Conservation (phyloP, 805 yeast species). For the Saccharomycopsis malanga region DNA sequence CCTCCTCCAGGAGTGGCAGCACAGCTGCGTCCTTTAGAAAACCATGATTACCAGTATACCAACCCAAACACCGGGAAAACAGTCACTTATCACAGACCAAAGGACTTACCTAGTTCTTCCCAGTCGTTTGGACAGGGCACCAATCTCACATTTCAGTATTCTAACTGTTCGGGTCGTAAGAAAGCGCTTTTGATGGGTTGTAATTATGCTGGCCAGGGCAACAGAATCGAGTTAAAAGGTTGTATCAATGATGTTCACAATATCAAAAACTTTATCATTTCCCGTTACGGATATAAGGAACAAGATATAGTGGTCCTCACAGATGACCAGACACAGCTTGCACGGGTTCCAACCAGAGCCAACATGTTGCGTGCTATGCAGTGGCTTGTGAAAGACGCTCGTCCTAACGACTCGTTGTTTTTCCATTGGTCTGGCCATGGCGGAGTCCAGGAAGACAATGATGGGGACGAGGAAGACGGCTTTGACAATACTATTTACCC, state of each 20-base stretch:
- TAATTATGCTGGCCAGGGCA: conserved; percentile 54
- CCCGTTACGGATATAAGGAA: conserved; percentile 39
- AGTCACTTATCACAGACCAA: conserved; percentile 3
- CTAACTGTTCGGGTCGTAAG: conserved; percentile 62
- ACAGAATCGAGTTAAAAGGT: conserved; percentile 56
- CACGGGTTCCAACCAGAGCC: conserved; percentile 53
- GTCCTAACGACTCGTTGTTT: conserved; percentile 69
- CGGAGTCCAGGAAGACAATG: conserved; percentile 58
- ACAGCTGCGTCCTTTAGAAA: background rate
- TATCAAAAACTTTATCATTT: conserved; percentile 36
- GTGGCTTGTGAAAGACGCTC: conserved; percentile 71
- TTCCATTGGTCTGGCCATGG: conserved; percentile 90
- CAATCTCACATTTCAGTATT: conserved; percentile 43
- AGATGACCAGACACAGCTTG: conserved; percentile 45
- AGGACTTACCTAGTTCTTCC: background rate
- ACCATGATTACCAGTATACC: conserved; percentile 4
- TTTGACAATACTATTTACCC: conserved; percentile 69
- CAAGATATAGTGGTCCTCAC: conserved; percentile 56
- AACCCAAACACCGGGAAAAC: conserved; percentile 7
- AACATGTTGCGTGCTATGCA: conserved; percentile 75
- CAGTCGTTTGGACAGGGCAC: conserved; percentile 22
- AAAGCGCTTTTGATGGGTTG: conserved; percentile 76
- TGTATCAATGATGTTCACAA: conserved; percentile 73
- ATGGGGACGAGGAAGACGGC: conserved; percentile 74
- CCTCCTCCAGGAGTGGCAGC: conserved; percentile 9